These are phyloP conservation scores for Phytophthora podocarpi DNA, from an alignment of 352 stramenopile species.

Conservation along the genomic window DNA sequence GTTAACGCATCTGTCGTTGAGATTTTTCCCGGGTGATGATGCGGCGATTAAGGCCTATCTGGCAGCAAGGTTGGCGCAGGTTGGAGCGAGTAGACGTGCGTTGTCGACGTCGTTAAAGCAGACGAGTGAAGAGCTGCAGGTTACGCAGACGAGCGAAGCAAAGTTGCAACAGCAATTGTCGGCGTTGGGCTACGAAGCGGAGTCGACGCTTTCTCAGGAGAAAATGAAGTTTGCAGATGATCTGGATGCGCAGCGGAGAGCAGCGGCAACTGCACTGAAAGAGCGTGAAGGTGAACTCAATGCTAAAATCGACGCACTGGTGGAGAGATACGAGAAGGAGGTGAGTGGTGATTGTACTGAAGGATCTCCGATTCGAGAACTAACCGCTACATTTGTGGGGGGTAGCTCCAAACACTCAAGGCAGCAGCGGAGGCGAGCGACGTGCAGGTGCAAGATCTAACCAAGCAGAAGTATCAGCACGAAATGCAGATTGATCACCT, in stretches of 20 bases:
- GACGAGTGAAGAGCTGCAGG: conserved; percentile 48
- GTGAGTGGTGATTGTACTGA: conserved; percentile 29
- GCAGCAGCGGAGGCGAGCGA: conserved; percentile 55
- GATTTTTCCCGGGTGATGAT: conserved; percentile 89
- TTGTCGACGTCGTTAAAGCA: conserved; percentile 49
- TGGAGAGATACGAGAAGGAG: conserved; percentile 68
- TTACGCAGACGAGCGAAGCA: conserved; percentile 46
- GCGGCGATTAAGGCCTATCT: conserved; percentile 91
- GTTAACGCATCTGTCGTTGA: conserved; percentile 92
- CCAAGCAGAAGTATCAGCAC: conserved; percentile 80
- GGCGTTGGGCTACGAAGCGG: conserved; percentile 52
- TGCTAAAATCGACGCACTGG: conserved; percentile 67
- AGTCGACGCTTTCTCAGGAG: conserved; percentile 62
- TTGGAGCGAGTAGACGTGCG: conserved; percentile 54
- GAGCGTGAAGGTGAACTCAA: conserved; percentile 66
- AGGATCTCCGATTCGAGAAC: not conserved
- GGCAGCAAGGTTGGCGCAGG: conserved; percentile 86
- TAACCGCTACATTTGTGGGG: not conserved
- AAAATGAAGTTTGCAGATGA: conserved; percentile 75
- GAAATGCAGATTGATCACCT: conserved; percentile 82
- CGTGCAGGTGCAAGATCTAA: conserved; percentile 53
- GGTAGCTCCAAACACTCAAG: conserved; percentile 56
- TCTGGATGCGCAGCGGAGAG: conserved; percentile 59
- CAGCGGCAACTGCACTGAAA: conserved; percentile 53
- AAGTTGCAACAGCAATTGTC: conserved; percentile 62